A percentile compares a stretch with the other conserved stretches of the same genome.
These are phyloP conservation scores for Phialophora macrospora DNA, from an alignment of 2,329 filamentous ascomycete species.

Conservation along the genomic window DNA sequence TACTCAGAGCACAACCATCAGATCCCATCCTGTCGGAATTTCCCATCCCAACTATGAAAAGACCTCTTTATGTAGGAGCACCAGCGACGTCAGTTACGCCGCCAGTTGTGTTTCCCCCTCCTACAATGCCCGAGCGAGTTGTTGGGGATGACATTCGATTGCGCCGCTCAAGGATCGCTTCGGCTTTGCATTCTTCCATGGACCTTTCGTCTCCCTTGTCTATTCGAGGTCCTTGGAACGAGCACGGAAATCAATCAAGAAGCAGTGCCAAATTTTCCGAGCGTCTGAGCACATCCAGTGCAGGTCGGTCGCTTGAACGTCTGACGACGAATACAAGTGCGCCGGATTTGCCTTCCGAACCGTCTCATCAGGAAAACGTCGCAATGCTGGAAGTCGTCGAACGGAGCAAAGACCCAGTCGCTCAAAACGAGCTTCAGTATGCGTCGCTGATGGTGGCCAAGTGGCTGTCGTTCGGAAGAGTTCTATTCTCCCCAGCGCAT, in stretches of 20 bases:
- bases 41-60: conserved; percentile 39
- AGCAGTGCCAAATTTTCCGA: conserved; percentile 38
- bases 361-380: conserved; percentile 37
- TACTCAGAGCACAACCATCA: conserved; percentile 32
- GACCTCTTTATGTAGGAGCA: conserved; percentile 41
- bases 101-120: conserved; percentile 26
- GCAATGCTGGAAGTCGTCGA: conserved; percentile 47
- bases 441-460: conserved; percentile 58
- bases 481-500: conserved; percentile 57
- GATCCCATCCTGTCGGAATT: conserved; percentile 39
- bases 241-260: conserved; percentile 50
- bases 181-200: conserved; percentile 56
- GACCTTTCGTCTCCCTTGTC: conserved; percentile 59
- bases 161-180: conserved; percentile 58
- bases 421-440: conserved; percentile 54
- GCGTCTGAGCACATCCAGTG: conserved; percentile 37
- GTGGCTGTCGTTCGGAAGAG: conserved; percentile 57
- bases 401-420: conserved; percentile 49
- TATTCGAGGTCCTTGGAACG: conserved; percentile 58
- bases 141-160: conserved; percentile 42
- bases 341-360: conserved; percentile 42
- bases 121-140: conserved; percentile 20
- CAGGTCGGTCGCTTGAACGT: conserved; percentile 30
- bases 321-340: conserved; percentile 44
- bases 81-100: conserved; percentile 29